Conservation (phyloP, 2,329 filamentous ascomycete genomes). For the Exophiala sp. region DNA sequence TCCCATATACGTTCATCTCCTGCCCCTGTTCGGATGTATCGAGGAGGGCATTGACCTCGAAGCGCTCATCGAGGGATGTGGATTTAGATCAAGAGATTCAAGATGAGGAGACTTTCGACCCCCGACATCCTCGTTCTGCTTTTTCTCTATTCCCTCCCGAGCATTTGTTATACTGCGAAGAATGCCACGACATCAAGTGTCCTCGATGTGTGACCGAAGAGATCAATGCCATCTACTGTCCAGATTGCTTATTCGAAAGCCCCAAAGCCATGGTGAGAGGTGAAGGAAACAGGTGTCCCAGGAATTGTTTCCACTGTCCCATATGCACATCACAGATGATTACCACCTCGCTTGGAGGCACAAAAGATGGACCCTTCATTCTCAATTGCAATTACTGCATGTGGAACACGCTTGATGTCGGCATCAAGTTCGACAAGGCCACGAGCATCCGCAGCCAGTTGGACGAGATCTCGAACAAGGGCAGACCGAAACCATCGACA, state of each 20-base stretch:
- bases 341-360: constrained; percentile 55
- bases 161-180: constrained; percentile 92
- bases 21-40: constrained; percentile 54
- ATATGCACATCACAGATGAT: constrained; percentile 78
- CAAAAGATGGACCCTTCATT: constrained; percentile 62
- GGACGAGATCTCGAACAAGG: constrained; percentile 59
- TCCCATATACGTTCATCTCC: constrained; percentile 63
- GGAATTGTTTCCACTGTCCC: constrained; percentile 95
- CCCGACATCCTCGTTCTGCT: constrained; percentile 76
- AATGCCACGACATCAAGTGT: constrained; percentile 94
- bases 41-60: constrained; percentile 19
- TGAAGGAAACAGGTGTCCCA: constrained; percentile 90
- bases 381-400: constrained; percentile 86
- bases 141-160: constrained; percentile 92
- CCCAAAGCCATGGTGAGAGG: constrained; percentile 87
- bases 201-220: constrained; percentile 89
- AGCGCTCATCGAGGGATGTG: constrained; percentile 26
- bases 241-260: constrained; percentile 92
- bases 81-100: constrained; percentile 49
- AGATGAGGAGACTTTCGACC: constrained; percentile 79
- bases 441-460: constrained; percentile 83
- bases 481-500: constrained; percentile 18
- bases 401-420: constrained; percentile 87
- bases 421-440: constrained; percentile 82
- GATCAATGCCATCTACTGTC: constrained; percentile 92